Conservation (phyloP, 352 stramenopile species). For the Albugo laibachii region DNA sequence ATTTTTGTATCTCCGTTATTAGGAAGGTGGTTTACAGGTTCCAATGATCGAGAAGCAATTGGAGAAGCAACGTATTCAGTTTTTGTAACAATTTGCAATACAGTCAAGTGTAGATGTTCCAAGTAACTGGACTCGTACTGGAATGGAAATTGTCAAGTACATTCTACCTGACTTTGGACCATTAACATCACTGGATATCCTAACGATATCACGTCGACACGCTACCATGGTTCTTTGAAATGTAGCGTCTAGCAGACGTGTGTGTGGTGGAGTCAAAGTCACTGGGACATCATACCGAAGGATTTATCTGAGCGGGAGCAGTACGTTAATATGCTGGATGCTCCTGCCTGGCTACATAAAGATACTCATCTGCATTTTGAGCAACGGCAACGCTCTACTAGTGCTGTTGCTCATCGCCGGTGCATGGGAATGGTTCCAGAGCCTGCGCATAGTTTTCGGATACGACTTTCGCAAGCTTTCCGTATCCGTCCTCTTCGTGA, state of each 20-base stretch:
- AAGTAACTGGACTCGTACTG: slow-evolving; percentile 2
- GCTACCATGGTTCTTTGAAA: slow-evolving; percentile 3
- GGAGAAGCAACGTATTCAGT: slow-evolving; percentile 2
- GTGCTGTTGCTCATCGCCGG: not conserved
- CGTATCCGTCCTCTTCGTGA: too few species aligned
- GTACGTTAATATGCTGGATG: not conserved
- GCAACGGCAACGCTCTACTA: not conserved
- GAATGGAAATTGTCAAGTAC: not conserved
- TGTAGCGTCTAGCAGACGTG: slow-evolving; percentile 1
- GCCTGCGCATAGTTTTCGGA: not conserved
- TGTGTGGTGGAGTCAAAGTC: slow-evolving; percentile 4
- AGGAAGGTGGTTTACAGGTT: slow-evolving; percentile 2
- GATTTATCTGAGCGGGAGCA: too few species aligned
- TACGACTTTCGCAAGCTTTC: too few species aligned
- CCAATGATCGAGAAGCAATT: slow-evolving; percentile 4
- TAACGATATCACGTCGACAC: slow-evolving; percentile 4
- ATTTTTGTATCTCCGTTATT: slow-evolving; percentile 4
- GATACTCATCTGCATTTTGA: not conserved
- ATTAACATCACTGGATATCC: slow-evolving; percentile 1
- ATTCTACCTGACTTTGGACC: slow-evolving; percentile 2
- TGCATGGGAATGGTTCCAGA: not conserved
- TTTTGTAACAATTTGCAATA: slow-evolving; percentile 3
- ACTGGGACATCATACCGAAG: slow-evolving; percentile 3
- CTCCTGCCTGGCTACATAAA: slow-evolving; percentile 5
- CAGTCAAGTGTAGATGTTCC: not conserved